phyloP scores from a whole-genome alignment of 2,329 filamentous ascomycete genomes.

The Ophiocordyceps camponoti-saundersi region DNA sequence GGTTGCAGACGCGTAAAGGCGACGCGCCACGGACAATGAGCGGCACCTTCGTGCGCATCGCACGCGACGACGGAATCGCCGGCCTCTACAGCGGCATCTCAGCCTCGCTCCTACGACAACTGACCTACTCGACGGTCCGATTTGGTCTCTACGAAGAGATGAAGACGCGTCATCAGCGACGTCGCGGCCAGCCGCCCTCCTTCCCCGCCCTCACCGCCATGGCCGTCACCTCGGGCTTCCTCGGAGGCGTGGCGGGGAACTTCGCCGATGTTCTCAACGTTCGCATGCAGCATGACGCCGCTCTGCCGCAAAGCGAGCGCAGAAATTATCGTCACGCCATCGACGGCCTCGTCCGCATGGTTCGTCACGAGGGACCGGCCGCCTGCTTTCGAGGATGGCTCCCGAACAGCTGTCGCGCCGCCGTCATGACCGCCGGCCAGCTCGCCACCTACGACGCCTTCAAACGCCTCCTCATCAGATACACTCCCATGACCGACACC shows the following conservation, averaged over 20 bases:
- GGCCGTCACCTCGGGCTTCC: constrained; percentile 66
- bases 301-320: constrained; percentile 54
- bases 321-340: constrained; percentile 83
- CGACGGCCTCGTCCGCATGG: constrained; percentile 74
- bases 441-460: constrained; percentile 73
- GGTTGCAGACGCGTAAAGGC: constrained; percentile 67
- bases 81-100: constrained; percentile 87
- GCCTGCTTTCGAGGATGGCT: constrained; percentile 73
- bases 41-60: constrained; percentile 69
- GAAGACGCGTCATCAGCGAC: constrained; percentile 39
- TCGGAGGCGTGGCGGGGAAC: constrained; percentile 83
- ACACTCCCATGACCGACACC: constrained; percentile 51
- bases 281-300: constrained; percentile 88
- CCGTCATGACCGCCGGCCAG: constrained; percentile 78
- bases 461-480: constrained; percentile 50
- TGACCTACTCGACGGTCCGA: constrained; percentile 89
- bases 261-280: constrained; percentile 94
- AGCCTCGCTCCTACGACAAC: constrained; percentile 79
- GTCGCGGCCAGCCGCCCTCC: constrained; percentile 35
- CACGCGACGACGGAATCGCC: constrained; percentile 55
- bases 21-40: constrained; percentile 67
- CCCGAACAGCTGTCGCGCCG: constrained; percentile 65
- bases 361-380: constrained; percentile 60
- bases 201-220: constrained; percentile 68
- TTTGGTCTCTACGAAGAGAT: constrained; percentile 95